Percentiles rank a stretch among this genome's conserved stretches.
phyloP scores from a whole-genome alignment of 306 rosid species.

The Castanospermum australe region DNA sequence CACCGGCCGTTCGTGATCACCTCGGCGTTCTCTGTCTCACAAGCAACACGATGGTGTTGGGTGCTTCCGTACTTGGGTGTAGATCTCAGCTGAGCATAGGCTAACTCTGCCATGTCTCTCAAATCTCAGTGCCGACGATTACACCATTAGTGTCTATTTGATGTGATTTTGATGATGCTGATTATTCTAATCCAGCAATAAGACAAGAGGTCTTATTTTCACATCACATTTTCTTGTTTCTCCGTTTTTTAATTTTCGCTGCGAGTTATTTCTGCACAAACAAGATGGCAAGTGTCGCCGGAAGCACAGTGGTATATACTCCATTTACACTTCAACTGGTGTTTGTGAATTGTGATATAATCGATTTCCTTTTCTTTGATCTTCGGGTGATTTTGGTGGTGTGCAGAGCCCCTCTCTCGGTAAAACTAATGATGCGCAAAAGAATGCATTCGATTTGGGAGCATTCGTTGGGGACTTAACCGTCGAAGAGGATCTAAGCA shows the following conservation, averaged over 20 bases:
- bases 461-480: slow-evolving; percentile 81
- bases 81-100: no score
- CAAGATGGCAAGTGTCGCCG: slow-evolving; percentile 41
- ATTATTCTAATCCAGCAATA: no score
- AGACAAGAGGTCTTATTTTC: no score
- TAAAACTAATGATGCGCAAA: slow-evolving; percentile 33
- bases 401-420: slow-evolving; percentile 34
- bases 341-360: no score
- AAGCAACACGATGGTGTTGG: no score
- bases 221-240: background rate
- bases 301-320: slow-evolving; percentile 32
- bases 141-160: background rate
- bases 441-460: slow-evolving; percentile 63
- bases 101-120: no score
- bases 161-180: background rate
- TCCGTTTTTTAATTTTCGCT: no score
- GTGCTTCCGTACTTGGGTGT: no score
- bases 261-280: background rate
- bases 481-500: slow-evolving; percentile 75
- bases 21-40: no score
- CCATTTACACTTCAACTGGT: background rate
- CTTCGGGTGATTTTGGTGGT: background rate
- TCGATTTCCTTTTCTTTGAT: background rate
- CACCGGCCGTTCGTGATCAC: no score
- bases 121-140: no score